Base-by-base conservation (phyloP, 805 yeast species). In the Candida piceae region DNA sequence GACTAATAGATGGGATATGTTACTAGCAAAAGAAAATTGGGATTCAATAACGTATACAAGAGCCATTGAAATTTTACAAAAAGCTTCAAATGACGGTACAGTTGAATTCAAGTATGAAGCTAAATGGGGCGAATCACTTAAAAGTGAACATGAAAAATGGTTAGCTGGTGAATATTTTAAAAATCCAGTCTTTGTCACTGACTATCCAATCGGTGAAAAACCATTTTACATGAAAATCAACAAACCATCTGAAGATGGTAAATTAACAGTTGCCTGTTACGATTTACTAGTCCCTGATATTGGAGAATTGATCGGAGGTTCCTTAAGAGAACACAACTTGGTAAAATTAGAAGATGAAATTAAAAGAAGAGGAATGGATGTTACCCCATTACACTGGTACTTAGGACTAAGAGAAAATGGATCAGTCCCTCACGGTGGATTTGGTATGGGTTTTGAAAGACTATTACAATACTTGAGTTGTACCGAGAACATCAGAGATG, bases 231-330 rank as follows among this genome's bases (percentile, higher is more conserved):
- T 93, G 99, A 80, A 79, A 38, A 56, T 60, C 19, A 73, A 77
- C 35, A 34, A 20, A 3, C 13, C 17, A 18, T 4, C 21, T 16
- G 24, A 12, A 8, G 12, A 24, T 10, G 27, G 27, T 13, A 39
- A 36, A 9, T 29, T 36, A 17, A 87, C 96, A 0, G 97, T 86
- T 2, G 95, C 84, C 0, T 89, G 97, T 52, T 93, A 78, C 53
- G 99, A 93, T 55, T 67, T 93, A 32, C 62, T 93, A 5, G 74
- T 90, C 15, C 98, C 99, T 0, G 90, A 81, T 15, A 72, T 93
- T 39, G 99, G 97, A 17, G 99, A 93, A 57, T 64, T 93, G 12
- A 80, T 86, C 7, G 99, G 99, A 2, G 99, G 99, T 0, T 87
- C 96, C 1, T 48, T 93, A 42, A 84, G 99, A 60, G 96, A 90